A percentile compares a stretch with the other conserved stretches of the same genome.
phyloP scores from a whole-genome alignment of 2,329 filamentous ascomycete genomes.

The Cordyceps javanica region DNA sequence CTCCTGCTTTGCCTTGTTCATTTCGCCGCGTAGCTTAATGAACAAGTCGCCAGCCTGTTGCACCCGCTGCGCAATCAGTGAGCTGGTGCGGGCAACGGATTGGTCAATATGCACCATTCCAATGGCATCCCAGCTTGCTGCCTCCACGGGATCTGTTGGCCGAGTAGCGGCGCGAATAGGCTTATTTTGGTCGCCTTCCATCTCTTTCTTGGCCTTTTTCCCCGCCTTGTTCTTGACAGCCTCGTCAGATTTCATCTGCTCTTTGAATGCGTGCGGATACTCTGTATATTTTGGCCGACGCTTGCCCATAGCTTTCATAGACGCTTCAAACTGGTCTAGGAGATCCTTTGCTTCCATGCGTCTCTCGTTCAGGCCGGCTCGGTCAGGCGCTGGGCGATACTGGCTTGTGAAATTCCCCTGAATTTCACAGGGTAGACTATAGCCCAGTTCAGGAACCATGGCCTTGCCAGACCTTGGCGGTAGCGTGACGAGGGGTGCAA shows the following conservation, averaged over 20 bases:
- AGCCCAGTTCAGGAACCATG: constrained; percentile 34
- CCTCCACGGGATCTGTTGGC: constrained; percentile 40
- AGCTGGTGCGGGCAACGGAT: constrained; percentile 29
- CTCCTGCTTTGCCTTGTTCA: constrained; percentile 41
- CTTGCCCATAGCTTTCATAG: constrained; percentile 36
- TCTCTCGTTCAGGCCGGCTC: constrained; percentile 35
- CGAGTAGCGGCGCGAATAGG: constrained; percentile 37
- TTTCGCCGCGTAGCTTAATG: constrained; percentile 40
- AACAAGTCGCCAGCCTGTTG: constrained; percentile 46
- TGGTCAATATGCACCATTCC: constrained; percentile 44
- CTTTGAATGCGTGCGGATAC: constrained; percentile 41
- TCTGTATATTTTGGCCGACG: constrained; percentile 41
- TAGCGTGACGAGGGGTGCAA: constrained; percentile 36
- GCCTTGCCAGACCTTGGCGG: constrained; percentile 32
- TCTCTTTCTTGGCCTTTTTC: constrained; percentile 38
- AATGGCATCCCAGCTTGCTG: constrained; percentile 47
- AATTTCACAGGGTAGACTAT: constrained; percentile 36
- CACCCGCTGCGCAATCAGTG: constrained; percentile 40
- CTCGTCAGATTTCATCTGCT: constrained; percentile 41
- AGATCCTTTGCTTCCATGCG: constrained; percentile 33
- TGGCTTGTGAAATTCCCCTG: constrained; percentile 36
- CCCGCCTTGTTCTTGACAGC: constrained; percentile 40
- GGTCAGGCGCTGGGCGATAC: constrained; percentile 34
- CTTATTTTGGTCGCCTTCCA: constrained; percentile 34
- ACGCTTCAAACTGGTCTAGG: constrained; percentile 35